Evolutionary conservation across 1,284 basidiomycete genomes (phyloP).

Genomic region (Bjerkandera adusta): DNA sequence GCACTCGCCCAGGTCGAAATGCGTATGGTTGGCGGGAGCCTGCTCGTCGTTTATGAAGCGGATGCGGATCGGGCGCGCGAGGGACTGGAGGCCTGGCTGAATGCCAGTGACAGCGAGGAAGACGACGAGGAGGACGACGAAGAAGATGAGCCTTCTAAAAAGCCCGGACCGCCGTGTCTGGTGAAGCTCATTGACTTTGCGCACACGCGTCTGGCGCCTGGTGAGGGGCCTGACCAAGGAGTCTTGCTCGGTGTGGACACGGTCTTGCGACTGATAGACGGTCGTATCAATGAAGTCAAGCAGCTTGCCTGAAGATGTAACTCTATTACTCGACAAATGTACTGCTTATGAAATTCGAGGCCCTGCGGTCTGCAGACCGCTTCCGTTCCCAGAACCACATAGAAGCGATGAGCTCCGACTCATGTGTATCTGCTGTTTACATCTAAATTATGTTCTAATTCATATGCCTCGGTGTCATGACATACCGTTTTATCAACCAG

Average conservation of each 20-base stretch:
- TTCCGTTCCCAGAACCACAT: no score
- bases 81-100: conserved; percentile 40
- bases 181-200: conserved; percentile 94
- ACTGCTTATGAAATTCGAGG: no score
- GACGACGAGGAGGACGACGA: conserved; percentile 36
- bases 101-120: conserved; percentile 31
- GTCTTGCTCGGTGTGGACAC: conserved; percentile 74
- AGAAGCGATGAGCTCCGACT: no score
- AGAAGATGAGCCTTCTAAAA: conserved; percentile 31
- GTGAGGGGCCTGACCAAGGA: conserved; percentile 78
- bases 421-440: no score
- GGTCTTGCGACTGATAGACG: conserved; percentile 56
- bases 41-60: conserved; percentile 87
- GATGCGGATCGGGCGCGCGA: conserved; percentile 43
- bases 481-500: no score
- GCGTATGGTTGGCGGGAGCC: conserved; percentile 79
- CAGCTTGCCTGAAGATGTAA: no score
- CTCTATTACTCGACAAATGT: no score
- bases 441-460: no score
- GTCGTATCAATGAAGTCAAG: conserved; percentile 39
- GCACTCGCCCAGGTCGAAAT: conserved; percentile 61
- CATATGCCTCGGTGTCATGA: no score
- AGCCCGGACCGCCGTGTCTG: conserved; percentile 51
- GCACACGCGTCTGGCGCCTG: conserved; percentile 72
- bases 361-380: no score